phyloP scores from a whole-genome alignment of 2,329 filamentous ascomycete species.

The Didymella sp. region DNA sequence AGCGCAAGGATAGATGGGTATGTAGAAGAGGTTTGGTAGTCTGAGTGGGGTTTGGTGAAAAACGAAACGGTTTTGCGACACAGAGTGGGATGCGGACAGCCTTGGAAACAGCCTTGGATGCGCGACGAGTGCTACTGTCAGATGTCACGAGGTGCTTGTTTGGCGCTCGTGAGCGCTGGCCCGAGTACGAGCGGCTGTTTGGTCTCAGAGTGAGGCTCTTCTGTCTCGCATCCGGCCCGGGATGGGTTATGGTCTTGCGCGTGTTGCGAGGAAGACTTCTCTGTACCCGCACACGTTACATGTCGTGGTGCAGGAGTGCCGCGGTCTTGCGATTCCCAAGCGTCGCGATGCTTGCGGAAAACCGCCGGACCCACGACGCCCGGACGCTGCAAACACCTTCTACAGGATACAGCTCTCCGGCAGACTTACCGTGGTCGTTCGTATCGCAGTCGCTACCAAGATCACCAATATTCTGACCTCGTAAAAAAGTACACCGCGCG shows the following conservation, averaged over 20 bases:
- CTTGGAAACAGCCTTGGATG: neutral
- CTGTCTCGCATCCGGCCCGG: neutral
- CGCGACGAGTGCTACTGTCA: neutral
- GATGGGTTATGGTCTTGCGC: neutral
- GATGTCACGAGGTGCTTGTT: conserved; percentile 1
- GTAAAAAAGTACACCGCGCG: neutral
- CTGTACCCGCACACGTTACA: neutral
- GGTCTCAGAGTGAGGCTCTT: neutral
- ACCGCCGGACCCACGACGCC: neutral
- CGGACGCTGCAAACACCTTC: neutral
- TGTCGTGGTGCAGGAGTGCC: neutral
- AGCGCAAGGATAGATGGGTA: neutral
- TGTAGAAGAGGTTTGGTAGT: neutral
- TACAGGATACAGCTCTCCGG: neutral
- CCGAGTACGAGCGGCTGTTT: neutral
- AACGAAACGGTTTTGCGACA: conserved; percentile 13
- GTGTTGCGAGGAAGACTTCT: neutral
- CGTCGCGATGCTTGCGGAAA: neutral
- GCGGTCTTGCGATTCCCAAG: neutral
- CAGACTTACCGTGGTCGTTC: neutral
- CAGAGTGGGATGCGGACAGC: neutral
- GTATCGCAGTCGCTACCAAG: neutral
- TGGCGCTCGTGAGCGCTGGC: neutral
- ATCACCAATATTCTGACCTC: neutral
- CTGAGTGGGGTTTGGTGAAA: neutral